Base-by-base conservation (phyloP, 345 rosid genomes). In the Euphorbia pulcherrima region DNA sequence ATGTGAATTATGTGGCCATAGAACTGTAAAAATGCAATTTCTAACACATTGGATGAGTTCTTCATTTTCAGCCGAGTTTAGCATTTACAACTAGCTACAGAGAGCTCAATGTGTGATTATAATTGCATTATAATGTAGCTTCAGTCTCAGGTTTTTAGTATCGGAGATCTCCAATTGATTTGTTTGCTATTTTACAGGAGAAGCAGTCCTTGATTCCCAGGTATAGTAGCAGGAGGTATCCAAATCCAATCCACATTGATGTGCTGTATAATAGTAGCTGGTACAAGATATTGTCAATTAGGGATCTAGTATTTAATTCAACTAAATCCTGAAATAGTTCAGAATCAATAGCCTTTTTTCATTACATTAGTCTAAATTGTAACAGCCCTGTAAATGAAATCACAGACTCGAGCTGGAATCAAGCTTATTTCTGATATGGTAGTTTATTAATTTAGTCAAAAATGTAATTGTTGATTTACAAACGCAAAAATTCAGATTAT, bases 161-260 rank as follows among this genome's bases (percentile, higher is more conserved):
- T 14, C 17, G 8, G 64, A 30, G 33, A 11, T n/a, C 8, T 33
- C 5, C 37, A 44, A 62, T 60, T 73, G 47, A 56, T 57, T 12
- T 14, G 61, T 46, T 55, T 52, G 8, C 37, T 11, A 52, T 67
- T 41, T 65, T 8, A 18, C 81, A 84, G 90, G 90, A 52, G 90
- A 82, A 74, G 80, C 84, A 60, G 80, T 72, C 66, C 68, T 54
- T 16, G 83, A 79, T 72, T 69, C 70, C 58, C 78, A 72, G 69
- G 78, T 67, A 65, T 83, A 83, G 79, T 23, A 13, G 72, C 64
- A 47, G 69, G 51, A 70, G 37, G 60, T 39, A 50, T 65, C 65
- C 29, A n/a, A n/a, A n/a, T n/a, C n/a, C n/a, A n/a, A n/a, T n/a
- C n/a, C n/a, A n/a, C n/a, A n/a, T n/a, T n/a, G n/a, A n/a, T 60